Base-by-base conservation (phyloP, 73 alveolate genomes). In the Durusdinium trenchii region DNA sequence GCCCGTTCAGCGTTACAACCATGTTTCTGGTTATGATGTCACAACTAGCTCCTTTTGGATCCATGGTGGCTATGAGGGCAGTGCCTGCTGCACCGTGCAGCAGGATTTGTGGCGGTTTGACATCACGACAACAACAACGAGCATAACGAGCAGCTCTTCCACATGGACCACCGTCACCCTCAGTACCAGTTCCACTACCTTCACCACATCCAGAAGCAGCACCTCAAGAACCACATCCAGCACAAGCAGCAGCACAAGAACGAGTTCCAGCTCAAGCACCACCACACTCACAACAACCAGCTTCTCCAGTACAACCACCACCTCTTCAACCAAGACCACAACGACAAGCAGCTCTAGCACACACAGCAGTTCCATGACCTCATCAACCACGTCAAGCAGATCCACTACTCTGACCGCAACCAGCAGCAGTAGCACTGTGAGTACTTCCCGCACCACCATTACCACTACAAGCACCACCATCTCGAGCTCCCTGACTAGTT, bases 21-120 rank as follows among this genome's bases (percentile, higher is more conserved):
- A 81, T 47, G 32, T 81, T 30, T 64, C 71, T 47, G 91, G 50
- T 9, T 81, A 67, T 64, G 91, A 81, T 81, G 69, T 81, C 36
- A 81, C 71, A 16, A 81, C 54, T 35, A 12, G 10, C 50, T 81
- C 91, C 9, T 46, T 81, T 81, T 81, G 91, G 91, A 14, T 81
- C 47, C 91, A 81, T 81, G 91, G 91, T 30, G 91, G 91, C 42
- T 81, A 81, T 50, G 91, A 48, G 71, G 91, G 48, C 30, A 47
- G 48, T 12, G 91, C 71, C 47, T n/a, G n/a, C n/a, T n/a, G 91
- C 47, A 64, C 91, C 50, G 71, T 81, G 50, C 67, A 48, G 32
- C 14, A 50, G 12, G 91, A 81, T 81, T 81, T 81, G 52, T 81
- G 91, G 91, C 20, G 71, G 47, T 81, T 81, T 48, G 71, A 26